These are phyloP conservation scores for Pyrus bretschneideri DNA, from an alignment of 306 rosid species.

Conservation along the genomic window DNA sequence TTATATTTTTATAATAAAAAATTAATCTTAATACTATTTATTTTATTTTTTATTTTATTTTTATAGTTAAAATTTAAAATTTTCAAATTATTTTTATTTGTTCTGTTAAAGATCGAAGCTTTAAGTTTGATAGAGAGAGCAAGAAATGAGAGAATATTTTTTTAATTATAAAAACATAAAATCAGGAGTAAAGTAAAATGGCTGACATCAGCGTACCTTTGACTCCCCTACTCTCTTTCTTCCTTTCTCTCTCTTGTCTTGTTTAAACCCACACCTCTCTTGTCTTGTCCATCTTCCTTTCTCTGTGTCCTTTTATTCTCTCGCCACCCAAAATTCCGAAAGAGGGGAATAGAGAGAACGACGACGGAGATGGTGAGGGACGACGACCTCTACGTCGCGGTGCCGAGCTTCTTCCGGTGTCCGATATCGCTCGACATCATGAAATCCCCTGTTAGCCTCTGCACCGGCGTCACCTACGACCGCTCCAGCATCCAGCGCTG, in stretches of 20 bases:
- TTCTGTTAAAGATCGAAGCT: conserved; percentile 33
- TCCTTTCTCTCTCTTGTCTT: conserved; percentile 26
- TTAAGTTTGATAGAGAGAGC: neutral
- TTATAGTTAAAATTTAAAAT: no score
- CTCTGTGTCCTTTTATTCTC: conserved; percentile 1
- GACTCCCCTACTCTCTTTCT: conserved; percentile 30
- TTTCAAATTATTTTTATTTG: no score
- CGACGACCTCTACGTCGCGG: conserved; percentile 62
- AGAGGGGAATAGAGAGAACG: neutral
- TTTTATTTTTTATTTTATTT: no score
- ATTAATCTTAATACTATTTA: no score
- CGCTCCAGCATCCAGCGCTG: conserved; percentile 91
- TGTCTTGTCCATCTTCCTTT: conserved; percentile 14
- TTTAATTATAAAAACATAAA: neutral
- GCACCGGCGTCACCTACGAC: conserved; percentile 95
- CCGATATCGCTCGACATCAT: conserved; percentile 86
- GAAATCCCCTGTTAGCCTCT: conserved; percentile 91
- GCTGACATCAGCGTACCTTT: conserved; percentile 78
- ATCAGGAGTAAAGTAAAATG: conserved; percentile 7
- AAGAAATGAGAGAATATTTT: conserved; percentile 6
- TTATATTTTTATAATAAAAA: no score
- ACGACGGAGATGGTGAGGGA: conserved; percentile 39
- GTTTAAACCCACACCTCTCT: conserved; percentile 50
- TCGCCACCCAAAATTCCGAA: neutral
- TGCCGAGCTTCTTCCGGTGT: conserved; percentile 75